A percentile compares a stretch with the other conserved stretches of the same genome.
Evolutionary conservation across 139 green algal genomes (phyloP).

Genomic region (Chlamydomonas eustigma): DNA sequence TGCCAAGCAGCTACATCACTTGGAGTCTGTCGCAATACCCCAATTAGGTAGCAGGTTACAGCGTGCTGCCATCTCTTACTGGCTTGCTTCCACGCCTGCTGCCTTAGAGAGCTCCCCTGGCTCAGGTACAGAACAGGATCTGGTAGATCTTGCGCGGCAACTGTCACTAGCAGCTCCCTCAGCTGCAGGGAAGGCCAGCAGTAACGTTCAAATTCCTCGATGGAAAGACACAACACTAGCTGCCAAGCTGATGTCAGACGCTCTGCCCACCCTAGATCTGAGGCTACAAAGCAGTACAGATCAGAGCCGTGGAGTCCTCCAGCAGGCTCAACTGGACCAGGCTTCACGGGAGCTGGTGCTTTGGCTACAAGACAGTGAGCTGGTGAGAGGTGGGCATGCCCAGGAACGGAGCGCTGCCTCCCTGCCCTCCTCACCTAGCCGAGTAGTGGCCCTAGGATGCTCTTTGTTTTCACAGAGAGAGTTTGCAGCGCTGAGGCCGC

Average conservation of each 20-base stretch:
- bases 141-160: neutral
- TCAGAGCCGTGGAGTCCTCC: too few relatives aligned
- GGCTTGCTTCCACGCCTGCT: constrained; percentile 22
- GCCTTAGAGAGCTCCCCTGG: too few relatives aligned
- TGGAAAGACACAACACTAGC: constrained; percentile 25
- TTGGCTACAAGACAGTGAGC: neutral
- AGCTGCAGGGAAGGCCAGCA: neutral
- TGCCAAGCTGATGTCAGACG: constrained; percentile 16
- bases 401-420: neutral
- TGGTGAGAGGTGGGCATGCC: neutral
- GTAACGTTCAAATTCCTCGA: neutral
- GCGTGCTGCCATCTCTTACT: constrained; percentile 23
- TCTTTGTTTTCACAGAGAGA: constrained; percentile 38
- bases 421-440: neutral
- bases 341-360: neutral
- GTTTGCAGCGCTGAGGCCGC: constrained; percentile 22
- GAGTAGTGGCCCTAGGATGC: constrained; percentile 39
- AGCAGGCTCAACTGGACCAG: neutral
- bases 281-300: neutral
- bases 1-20: neutral
- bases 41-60: constrained; percentile 10
- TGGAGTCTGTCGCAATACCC: constrained; percentile 10
- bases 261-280: neutral
- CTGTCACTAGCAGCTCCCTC: neutral
- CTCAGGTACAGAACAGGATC: neutral